phyloP scores from a whole-genome alignment of 2,329 filamentous ascomycete species.

The Trematosphaeria pertusa region DNA sequence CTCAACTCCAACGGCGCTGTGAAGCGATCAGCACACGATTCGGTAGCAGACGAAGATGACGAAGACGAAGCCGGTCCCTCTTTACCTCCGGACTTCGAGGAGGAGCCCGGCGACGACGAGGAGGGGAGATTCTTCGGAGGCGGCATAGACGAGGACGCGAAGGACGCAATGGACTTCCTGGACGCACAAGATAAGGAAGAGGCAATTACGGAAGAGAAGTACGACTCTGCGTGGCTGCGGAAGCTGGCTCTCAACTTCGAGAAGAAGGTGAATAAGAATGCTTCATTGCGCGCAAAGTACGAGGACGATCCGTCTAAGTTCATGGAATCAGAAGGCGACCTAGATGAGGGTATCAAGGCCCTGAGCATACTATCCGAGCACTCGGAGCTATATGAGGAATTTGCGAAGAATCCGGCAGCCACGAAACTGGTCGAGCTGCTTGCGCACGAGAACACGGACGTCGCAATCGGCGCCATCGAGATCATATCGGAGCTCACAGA shows the following conservation, averaged over 20 bases:
- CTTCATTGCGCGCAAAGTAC: conserved; percentile 84
- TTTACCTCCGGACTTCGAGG: conserved; percentile 62
- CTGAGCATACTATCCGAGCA: conserved; percentile 89
- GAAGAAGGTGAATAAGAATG: conserved; percentile 88
- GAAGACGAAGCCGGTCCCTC: conserved; percentile 60
- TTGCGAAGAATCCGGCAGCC: conserved; percentile 76
- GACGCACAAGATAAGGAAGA: conserved; percentile 69
- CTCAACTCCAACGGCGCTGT: conserved; percentile 58
- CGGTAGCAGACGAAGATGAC: conserved; percentile 55
- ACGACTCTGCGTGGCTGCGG: conserved; percentile 84
- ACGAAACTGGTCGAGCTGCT: conserved; percentile 79
- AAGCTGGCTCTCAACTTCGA: conserved; percentile 84
- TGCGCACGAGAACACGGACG: conserved; percentile 95
- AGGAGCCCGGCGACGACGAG: conserved; percentile 71
- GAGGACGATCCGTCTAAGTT: conserved; percentile 81
- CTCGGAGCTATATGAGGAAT: conserved; percentile 80
- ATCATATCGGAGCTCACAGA: conserved; percentile 91
- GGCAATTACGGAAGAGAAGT: conserved; percentile 69
- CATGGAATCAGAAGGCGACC: conserved; percentile 84
- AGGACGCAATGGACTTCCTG: conserved; percentile 85
- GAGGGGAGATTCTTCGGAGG: conserved; percentile 96
- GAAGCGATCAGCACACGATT: conserved; percentile 56
- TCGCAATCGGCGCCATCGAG: conserved; percentile 89
- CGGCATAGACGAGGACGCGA: conserved; percentile 81
- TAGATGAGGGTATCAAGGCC: conserved; percentile 86